phyloP scores from a whole-genome alignment of 176 grass and related monocot species.

The Avena insularis region DNA sequence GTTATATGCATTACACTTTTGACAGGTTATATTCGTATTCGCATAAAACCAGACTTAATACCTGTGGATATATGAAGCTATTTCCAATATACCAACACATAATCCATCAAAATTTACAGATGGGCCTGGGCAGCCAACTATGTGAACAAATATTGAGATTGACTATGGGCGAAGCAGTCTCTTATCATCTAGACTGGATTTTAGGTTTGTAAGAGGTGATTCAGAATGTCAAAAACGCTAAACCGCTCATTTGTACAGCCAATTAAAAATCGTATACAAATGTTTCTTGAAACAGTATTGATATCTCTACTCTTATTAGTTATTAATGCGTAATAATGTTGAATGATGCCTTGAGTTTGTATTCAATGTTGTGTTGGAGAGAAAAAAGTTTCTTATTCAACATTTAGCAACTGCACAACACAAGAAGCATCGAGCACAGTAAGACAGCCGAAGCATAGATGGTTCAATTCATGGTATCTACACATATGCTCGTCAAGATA shows the following conservation, averaged over 20 bases:
- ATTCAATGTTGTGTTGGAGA: constrained; percentile 14
- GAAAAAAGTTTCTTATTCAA: neutral
- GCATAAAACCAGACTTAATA: constrained; percentile 13
- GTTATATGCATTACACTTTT: neutral
- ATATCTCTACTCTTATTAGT: constrained; percentile 7
- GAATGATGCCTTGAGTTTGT: constrained; percentile 8
- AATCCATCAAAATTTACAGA: constrained; percentile 16
- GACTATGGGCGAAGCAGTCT: neutral
- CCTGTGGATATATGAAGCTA: neutral
- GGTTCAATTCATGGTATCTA: neutral
- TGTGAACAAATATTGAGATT: constrained; percentile 6
- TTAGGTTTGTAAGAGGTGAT: neutral
- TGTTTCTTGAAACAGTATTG: constrained; percentile 7
- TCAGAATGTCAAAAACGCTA: neutral
- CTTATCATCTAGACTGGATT: constrained; percentile 22
- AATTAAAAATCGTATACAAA: neutral
- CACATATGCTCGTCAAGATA: neutral
- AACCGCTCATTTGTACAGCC: neutral
- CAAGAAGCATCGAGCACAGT: neutral
- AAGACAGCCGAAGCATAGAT: neutral
- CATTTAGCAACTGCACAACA: constrained; percentile 5
- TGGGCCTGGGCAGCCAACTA: neutral
- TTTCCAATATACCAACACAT: neutral
- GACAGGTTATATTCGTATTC: neutral
- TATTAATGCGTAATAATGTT: constrained; percentile 18